Conservation (phyloP, 1,284 basidiomycete species). For the Cystobasidium sp. region DNA sequence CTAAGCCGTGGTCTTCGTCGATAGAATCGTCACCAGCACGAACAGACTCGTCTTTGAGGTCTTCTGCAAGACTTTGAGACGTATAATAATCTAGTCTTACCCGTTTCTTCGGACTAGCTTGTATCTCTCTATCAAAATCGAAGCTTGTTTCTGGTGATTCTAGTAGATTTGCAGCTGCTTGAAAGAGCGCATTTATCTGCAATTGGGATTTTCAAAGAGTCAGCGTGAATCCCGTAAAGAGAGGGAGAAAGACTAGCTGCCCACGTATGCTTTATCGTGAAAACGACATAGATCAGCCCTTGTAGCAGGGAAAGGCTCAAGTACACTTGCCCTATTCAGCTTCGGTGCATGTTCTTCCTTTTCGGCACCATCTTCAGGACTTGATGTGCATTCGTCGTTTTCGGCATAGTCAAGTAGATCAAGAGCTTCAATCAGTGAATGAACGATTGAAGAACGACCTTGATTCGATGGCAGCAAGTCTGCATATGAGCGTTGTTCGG, state of each 20-base stretch:
- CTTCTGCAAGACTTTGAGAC: constrained; percentile 1
- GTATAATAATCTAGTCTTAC: neutral
- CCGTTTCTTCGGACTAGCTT: constrained; percentile 10
- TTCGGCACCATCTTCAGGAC: neutral
- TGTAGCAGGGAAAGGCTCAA: constrained; percentile 51
- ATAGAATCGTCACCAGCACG: too few relatives aligned
- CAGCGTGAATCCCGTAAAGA: neutral
- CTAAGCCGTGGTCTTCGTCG: neutral
- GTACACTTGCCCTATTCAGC: constrained; percentile 45
- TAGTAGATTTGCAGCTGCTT: neutral
- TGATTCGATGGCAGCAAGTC: constrained; percentile 77
- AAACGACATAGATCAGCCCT: constrained; percentile 56
- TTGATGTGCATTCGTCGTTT: constrained; percentile 63
- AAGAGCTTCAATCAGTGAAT: constrained; percentile 69
- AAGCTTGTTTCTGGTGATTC: constrained; percentile 7
- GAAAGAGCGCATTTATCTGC: constrained; percentile 33
- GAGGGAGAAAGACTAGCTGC: neutral
- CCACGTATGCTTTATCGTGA: constrained; percentile 58
- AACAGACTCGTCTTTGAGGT: constrained; percentile 47
- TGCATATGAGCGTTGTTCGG: constrained; percentile 66
- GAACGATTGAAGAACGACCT: constrained; percentile 77
- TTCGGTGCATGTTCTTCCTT: neutral
- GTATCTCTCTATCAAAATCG: neutral
- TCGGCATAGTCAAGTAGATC: constrained; percentile 62
- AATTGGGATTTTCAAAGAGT: neutral